Evolutionary conservation across 2,329 filamentous ascomycete species (phyloP), one percentile per base, ranked within the genome.

Genomic region (Tolypocladium cylindrosporum): DNA sequence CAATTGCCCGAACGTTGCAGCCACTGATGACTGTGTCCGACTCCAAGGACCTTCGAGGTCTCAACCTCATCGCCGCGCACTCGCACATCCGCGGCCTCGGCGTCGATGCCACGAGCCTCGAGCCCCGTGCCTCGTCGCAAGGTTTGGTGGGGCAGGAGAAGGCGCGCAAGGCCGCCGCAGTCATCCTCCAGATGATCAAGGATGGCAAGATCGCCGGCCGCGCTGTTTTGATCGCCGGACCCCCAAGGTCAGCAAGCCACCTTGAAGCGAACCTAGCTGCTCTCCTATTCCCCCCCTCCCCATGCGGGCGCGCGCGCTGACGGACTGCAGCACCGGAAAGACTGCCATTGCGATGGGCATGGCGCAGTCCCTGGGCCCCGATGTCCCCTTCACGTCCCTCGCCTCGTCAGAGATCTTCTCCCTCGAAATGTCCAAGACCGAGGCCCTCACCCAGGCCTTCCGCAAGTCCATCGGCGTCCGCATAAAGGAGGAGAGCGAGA

Each of bases 281-380:
- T 54, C 27, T 42, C 55, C 54, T 11, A 36, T 31, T 40, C 48
- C 51, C 37, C 31, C 41, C 24, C 24, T 27, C 24, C 24, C 24
- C 24, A 4, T 36, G 16, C 40, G 21, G 16, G 19, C 53, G 48
- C 43, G 41, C 57, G 56, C 56, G 54, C 62, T 69, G 52, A 69
- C 60, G 31, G 13, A 14, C 11, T 56, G 9, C 58, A 92, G 94
- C 75, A 99, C 94, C 56, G 94, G 94, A 69, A 99, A 99, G 79
- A 99, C 94, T 0, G 94, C 94, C 54, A 96, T 99, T 66, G 94
- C 94, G 55, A 97, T 97, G 89, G 94, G 92, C 54, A 97, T 99
- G 92, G 89, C 94, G 42, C 94, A 99, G 73, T 96, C 92, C 37
- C 84, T 99, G 56, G 94, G 93, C 52, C 76, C 91, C 54, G 94